phyloP scores from a whole-genome alignment of 345 rosid genomes.

The Orychophragmus violaceus region DNA sequence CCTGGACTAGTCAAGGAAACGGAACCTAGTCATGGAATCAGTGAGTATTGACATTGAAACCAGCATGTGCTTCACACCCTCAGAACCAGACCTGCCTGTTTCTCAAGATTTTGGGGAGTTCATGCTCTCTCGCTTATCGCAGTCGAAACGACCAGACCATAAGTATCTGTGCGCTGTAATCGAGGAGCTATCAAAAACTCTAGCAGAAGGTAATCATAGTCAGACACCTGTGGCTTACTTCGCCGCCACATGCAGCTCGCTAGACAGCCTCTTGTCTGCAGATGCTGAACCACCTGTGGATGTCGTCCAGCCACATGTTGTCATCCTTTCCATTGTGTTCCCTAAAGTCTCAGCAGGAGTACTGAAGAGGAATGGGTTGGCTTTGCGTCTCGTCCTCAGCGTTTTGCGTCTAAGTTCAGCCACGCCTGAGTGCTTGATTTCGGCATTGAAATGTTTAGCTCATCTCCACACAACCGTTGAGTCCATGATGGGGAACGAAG shows the following conservation, averaged over 20 bases:
- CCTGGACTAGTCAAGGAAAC: background rate
- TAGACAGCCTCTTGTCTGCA: constrained; percentile 46
- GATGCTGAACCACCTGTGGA: constrained; percentile 35
- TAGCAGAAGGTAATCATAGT: constrained; percentile 56
- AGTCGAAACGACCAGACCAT: constrained; percentile 50
- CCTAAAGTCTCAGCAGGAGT: constrained; percentile 45
- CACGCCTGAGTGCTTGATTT: constrained; percentile 35
- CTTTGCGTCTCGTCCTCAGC: constrained; percentile 39
- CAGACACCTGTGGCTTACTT: constrained; percentile 67
- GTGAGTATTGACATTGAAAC: constrained; percentile 9
- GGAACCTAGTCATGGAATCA: constrained; percentile 20
- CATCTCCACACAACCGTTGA: constrained; percentile 45
- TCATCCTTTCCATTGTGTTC: constrained; percentile 52
- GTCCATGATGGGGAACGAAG: constrained; percentile 41
- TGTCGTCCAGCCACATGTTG: constrained; percentile 47
- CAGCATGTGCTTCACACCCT: constrained; percentile 10
- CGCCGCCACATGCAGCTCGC: constrained; percentile 54
- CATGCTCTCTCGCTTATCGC: constrained; percentile 44
- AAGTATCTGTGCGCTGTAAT: constrained; percentile 60
- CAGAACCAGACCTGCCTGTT: constrained; percentile 1
- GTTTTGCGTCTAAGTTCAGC: constrained; percentile 40
- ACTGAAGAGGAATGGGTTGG: constrained; percentile 45
- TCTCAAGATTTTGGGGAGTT: constrained; percentile 52
- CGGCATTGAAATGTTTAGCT: constrained; percentile 63
- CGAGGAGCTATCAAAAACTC: constrained; percentile 66